phyloP scores from a whole-genome alignment of 371 early-diverging fungal species.

The Batkoa obscura region DNA sequence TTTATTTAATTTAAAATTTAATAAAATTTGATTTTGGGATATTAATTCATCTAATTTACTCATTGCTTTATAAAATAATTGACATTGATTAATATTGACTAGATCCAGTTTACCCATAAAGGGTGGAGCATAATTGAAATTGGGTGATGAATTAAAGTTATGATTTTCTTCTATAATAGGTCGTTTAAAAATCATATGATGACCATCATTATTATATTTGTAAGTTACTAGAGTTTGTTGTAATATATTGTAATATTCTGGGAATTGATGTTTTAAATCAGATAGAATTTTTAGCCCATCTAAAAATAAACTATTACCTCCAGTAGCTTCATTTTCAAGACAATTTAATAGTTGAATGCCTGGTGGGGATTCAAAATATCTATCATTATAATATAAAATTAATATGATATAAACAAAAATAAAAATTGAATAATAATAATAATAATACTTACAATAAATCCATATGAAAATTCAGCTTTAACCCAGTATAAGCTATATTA shows the following conservation, averaged over 20 bases:
- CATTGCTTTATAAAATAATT: constrained; percentile 51
- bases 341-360: constrained; percentile 70
- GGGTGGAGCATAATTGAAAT: constrained; percentile 67
- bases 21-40: constrained; percentile 31
- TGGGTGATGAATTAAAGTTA: constrained; percentile 14
- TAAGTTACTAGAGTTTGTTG: constrained; percentile 45
- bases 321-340: constrained; percentile 53
- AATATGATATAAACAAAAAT: constrained; percentile 10
- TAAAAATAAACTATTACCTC: constrained; percentile 61
- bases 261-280: constrained; percentile 25
- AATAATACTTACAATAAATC: constrained; percentile 52
- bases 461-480: constrained; percentile 78
- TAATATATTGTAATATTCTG: constrained; percentile 39
- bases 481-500: constrained; percentile 75
- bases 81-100: constrained; percentile 17
- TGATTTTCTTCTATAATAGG: constrained; percentile 40
- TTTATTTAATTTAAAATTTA: constrained; percentile 37
- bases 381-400: constrained; percentile 7
- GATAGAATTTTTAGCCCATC: constrained; percentile 55
- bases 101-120: constrained; percentile 66
- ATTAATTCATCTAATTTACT: constrained; percentile 38
- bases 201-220: constrained; percentile 63
- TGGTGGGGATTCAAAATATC: constrained; percentile 68
- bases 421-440: constrained; percentile 23
- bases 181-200: constrained; percentile 48